Conservation (phyloP, 257 asterid genomes). For the Solanum bukasovii region DNA sequence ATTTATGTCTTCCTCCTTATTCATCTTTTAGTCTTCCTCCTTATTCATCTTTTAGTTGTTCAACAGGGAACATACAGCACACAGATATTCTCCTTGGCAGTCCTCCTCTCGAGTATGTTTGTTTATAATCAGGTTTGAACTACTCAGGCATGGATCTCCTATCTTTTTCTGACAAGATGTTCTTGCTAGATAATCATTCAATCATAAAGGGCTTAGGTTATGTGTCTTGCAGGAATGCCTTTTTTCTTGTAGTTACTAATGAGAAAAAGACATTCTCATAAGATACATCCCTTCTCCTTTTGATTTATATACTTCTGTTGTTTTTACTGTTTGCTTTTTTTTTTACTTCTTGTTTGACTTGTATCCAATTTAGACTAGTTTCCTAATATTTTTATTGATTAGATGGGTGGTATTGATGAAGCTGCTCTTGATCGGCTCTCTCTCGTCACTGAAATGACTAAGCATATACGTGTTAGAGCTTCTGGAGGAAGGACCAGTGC, state of each 20-base stretch:
- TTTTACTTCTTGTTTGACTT: neutral
- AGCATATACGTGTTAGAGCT: constrained; percentile 95
- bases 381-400: constrained; percentile 3
- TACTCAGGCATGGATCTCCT: neutral
- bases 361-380: neutral
- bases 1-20: neutral
- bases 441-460: constrained; percentile 98
- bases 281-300: neutral
- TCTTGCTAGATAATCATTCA: neutral
- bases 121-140: constrained; percentile 82
- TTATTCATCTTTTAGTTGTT: neutral
- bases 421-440: constrained; percentile 98
- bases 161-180: neutral
- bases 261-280: neutral
- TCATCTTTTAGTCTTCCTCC: neutral
- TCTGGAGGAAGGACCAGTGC: constrained; percentile 76
- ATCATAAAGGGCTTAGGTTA: neutral
- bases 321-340: neutral
- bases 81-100: constrained; percentile 94
- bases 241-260: neutral
- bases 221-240: neutral
- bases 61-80: constrained; percentile 97
- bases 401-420: constrained; percentile 99
- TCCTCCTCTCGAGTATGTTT: constrained; percentile 94
- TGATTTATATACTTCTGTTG: neutral